Conservation (phyloP, 768 basidiomycete genomes). For the Crucibulum laeve region DNA sequence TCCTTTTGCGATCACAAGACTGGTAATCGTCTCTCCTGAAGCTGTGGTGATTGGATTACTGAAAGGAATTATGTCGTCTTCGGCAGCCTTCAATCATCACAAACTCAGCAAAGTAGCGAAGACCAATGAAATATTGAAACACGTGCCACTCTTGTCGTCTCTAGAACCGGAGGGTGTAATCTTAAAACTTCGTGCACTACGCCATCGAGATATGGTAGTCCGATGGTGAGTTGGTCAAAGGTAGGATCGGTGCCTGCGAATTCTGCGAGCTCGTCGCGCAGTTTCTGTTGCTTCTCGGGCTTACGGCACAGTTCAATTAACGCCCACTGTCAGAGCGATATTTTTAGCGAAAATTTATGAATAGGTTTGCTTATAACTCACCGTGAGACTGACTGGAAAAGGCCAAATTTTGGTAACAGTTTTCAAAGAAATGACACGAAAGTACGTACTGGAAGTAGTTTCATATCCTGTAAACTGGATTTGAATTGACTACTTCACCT, state of each 20-base stretch:
- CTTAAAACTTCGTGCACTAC: slow-evolving; percentile 38
- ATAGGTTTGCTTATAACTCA: slow-evolving; percentile 8
- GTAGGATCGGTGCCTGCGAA: slow-evolving; percentile 42
- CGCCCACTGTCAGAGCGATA: slow-evolving; percentile 37
- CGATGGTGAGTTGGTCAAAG: slow-evolving; percentile 47
- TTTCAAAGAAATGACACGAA: neutral
- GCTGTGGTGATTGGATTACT: slow-evolving; percentile 38
- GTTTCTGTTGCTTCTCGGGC: slow-evolving; percentile 37
- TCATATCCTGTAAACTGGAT: slow-evolving; percentile 38
- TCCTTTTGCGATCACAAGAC: slow-evolving; percentile 43
- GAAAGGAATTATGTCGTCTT: slow-evolving; percentile 61
- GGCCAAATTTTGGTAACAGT: neutral
- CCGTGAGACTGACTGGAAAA: slow-evolving; percentile 31
- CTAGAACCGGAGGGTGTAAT: slow-evolving; percentile 30
- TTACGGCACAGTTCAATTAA: slow-evolving; percentile 49
- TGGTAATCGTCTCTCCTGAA: slow-evolving; percentile 32
- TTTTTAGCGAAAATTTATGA: neutral
- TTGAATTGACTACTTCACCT: neutral
- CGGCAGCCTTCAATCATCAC: slow-evolving; percentile 27
- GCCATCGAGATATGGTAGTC: slow-evolving; percentile 53
- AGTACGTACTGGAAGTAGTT: slow-evolving; percentile 43
- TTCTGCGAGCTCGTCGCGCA: slow-evolving; percentile 44
- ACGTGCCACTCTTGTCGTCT: slow-evolving; percentile 34
- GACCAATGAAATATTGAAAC: neutral
- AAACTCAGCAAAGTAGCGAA: neutral